Percentiles rank a stretch among this genome's conserved stretches.
These are phyloP conservation scores for apple (Malus domestica) DNA, from an alignment of 306 rosid genomes.

Conservation along the genomic window DNA sequence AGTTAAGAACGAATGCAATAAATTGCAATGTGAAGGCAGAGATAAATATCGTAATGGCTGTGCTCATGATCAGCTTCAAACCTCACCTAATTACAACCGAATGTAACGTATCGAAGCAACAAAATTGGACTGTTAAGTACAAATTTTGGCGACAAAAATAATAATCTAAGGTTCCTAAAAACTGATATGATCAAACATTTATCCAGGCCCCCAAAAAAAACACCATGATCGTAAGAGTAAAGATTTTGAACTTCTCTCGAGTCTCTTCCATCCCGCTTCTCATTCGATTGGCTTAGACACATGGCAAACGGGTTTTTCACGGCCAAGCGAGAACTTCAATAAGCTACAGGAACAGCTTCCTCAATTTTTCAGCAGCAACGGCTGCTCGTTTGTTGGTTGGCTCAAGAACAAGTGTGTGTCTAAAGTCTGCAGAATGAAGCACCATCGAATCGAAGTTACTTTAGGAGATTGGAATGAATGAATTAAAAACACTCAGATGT, in stretches of 20 bases:
- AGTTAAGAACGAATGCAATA: neutral
- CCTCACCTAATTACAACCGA: conserved; percentile 36
- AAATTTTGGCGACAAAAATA: conserved; percentile 4
- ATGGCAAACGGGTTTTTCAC: neutral
- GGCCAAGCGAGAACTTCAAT: neutral
- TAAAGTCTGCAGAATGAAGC: conserved; percentile 57
- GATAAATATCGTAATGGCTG: neutral
- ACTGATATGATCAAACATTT: neutral
- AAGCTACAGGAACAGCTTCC: conserved; percentile 61
- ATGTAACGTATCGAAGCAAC: conserved; percentile 7
- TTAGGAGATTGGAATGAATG: neutral
- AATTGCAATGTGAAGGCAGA: neutral
- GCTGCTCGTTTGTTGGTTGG: conserved; percentile 97
- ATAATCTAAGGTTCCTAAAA: conserved; percentile 1
- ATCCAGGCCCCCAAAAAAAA: conserved; percentile 13
- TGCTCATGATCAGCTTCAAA: conserved; percentile 3
- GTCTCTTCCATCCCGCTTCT: neutral
- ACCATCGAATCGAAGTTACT: conserved; percentile 7
- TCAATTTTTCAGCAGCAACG: conserved; percentile 59
- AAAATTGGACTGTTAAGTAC: conserved; percentile 45
- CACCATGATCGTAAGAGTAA: conserved; percentile 9
- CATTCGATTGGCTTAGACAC: neutral
- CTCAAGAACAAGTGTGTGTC: conserved; percentile 83
- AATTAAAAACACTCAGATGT: neutral
- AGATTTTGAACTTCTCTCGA: neutral